A percentile compares a stretch with the other conserved stretches of the same genome.
phyloP scores from a whole-genome alignment of 164 flowering plant genomes.

The Pachysandra terminalis region DNA sequence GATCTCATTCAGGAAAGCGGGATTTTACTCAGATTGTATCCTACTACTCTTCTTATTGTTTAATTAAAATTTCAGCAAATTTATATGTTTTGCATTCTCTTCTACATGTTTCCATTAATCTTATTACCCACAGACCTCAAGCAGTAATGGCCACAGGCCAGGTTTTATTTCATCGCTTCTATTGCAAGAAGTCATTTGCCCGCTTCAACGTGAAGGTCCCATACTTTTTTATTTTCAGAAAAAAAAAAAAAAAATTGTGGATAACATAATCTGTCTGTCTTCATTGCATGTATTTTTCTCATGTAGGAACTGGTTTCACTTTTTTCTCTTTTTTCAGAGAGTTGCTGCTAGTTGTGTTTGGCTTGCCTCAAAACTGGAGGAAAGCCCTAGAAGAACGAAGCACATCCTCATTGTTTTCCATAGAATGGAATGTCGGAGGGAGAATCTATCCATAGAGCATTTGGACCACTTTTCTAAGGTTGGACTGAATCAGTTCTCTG shows the following conservation, averaged over 20 bases:
- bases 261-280: no score
- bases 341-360: conserved; percentile 96
- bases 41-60: background rate
- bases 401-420: conserved; percentile 86
- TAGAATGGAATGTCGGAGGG: conserved; percentile 94
- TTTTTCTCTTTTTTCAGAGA: conserved; percentile 47
- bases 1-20: conserved; percentile 94
- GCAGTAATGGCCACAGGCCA: conserved; percentile 99
- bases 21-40: conserved; percentile 75
- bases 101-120: background rate
- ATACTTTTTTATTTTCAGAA: no score
- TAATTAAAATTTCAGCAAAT: background rate
- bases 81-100: background rate
- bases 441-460: conserved; percentile 70
- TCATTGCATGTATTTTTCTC: background rate
- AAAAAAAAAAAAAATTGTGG: no score
- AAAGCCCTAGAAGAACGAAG: conserved; percentile 83
- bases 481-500: background rate
- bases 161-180: conserved; percentile 91
- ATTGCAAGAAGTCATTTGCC: conserved; percentile 92
- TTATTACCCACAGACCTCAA: conserved; percentile 57
- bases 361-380: conserved; percentile 97
- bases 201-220: conserved; percentile 90
- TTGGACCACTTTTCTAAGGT: conserved; percentile 74
- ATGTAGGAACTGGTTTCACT: background rate